A percentile compares a stretch with the other conserved stretches of the same genome.
Evolutionary conservation across 2,329 filamentous ascomycete genomes (phyloP).

Genomic region (Tolypocladium tropicale): DNA sequence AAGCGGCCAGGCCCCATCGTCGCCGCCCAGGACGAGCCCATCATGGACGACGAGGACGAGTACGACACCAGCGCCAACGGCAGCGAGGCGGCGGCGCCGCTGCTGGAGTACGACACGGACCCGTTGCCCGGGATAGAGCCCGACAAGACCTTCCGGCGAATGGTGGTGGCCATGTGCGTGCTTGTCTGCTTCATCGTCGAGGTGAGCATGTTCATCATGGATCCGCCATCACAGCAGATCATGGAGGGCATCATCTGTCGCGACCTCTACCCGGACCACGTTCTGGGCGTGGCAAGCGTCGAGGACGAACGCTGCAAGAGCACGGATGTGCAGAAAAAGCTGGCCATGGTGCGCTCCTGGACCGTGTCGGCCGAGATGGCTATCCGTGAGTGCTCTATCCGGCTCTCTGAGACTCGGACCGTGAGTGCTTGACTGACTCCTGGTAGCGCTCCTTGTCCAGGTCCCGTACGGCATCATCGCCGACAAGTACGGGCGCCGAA

Average conservation of each 20-base stretch:
- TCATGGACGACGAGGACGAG: not conserved
- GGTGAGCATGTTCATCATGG: slow-evolving; percentile 26
- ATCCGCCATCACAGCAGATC: slow-evolving; percentile 35
- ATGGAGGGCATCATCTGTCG: slow-evolving; percentile 45
- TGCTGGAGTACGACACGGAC: not conserved
- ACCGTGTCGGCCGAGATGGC: slow-evolving; percentile 32
- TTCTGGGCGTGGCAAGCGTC: slow-evolving; percentile 15
- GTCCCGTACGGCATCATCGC: slow-evolving; percentile 36
- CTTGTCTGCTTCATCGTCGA: slow-evolving; percentile 32
- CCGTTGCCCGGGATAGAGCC: slow-evolving; percentile 9
- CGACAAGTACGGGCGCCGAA: slow-evolving; percentile 33
- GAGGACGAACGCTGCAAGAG: slow-evolving; percentile 38
- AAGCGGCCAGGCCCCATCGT: not conserved
- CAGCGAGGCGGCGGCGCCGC: not conserved
- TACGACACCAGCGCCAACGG: not conserved
- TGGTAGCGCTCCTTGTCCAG: slow-evolving; percentile 29
- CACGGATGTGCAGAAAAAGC: slow-evolving; percentile 34
- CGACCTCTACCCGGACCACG: slow-evolving; percentile 30
- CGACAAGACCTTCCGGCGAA: slow-evolving; percentile 14
- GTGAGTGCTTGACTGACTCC: not conserved
- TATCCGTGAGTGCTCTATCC: slow-evolving; percentile 23
- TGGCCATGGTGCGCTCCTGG: slow-evolving; percentile 43
- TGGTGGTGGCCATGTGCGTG: slow-evolving; percentile 21
- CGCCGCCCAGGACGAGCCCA: not conserved
- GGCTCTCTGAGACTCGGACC: not conserved